Percentiles rank a stretch among this genome's conserved stretches.
Conservation (phyloP, 768 basidiomycete species). For the Cytidiella melzeri region DNA sequence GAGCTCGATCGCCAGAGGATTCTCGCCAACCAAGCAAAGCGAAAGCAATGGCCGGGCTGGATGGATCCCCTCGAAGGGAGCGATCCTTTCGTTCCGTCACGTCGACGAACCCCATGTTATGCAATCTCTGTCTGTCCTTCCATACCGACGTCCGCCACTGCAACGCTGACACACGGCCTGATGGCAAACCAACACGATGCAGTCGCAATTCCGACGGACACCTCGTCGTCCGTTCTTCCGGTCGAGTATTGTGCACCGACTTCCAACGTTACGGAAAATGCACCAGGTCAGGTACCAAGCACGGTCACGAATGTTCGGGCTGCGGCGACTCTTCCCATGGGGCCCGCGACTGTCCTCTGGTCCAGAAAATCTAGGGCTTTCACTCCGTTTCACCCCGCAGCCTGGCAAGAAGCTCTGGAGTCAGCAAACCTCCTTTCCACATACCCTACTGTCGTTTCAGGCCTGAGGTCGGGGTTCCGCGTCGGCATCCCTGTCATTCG, state of each 20-base stretch:
- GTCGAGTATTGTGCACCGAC: constrained; percentile 26
- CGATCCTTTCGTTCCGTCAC: too few species aligned
- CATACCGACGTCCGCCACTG: too few species aligned
- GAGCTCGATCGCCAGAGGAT: too few species aligned
- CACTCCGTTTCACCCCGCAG: constrained; percentile 27
- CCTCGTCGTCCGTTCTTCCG: constrained; percentile 18
- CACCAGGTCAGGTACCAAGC: constrained; percentile 16
- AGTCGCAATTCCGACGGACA: constrained; percentile 13
- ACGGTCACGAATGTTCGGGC: constrained; percentile 36
- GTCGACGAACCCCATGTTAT: too few species aligned
- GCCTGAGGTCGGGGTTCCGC: constrained; percentile 28
- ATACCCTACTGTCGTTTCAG: constrained; percentile 24
- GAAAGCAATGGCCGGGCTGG: too few species aligned
- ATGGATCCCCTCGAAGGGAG: too few species aligned
- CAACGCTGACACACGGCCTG: too few species aligned
- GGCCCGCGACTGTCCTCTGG: constrained; percentile 33
- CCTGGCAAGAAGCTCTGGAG: constrained; percentile 26
- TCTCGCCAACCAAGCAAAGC: too few species aligned
- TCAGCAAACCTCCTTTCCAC: constrained; percentile 11
- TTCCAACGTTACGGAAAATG: constrained; percentile 29
- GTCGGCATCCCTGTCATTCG: constrained; percentile 27
- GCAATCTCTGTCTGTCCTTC: too few species aligned
- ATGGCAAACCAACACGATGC: too few species aligned
- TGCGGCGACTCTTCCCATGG: constrained; percentile 33
- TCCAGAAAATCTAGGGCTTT: constrained; percentile 21